Evolutionary conservation across 1,284 basidiomycete species (phyloP).

Genomic region (Rhodofomes roseus): DNA sequence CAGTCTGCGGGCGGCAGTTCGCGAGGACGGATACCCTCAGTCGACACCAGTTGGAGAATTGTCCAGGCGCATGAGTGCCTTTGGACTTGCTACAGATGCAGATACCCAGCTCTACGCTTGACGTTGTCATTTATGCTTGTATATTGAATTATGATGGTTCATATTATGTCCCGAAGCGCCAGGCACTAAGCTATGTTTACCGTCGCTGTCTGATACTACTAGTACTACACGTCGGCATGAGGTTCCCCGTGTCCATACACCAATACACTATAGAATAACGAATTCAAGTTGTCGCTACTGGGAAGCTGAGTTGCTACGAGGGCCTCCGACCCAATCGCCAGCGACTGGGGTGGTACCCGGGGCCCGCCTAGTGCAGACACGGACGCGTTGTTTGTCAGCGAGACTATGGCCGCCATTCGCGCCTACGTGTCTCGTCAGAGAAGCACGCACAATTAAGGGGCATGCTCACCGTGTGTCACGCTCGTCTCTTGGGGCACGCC

Average conservation of each 20-base stretch:
- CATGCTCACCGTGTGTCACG: too few species aligned
- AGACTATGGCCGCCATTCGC: too few species aligned
- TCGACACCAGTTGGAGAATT: conserved; percentile 1
- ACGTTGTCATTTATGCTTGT: neutral
- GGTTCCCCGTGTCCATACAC: too few species aligned
- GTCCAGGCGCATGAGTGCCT: neutral
- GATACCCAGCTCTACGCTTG: neutral
- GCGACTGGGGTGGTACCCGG: neutral
- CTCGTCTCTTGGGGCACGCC: neutral
- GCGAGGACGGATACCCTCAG: conserved; percentile 4
- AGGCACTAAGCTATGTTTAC: too few species aligned
- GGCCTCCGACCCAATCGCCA: neutral
- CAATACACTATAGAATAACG: too few species aligned
- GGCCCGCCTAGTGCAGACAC: neutral
- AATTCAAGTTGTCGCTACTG: too few species aligned
- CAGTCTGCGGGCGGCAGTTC: neutral
- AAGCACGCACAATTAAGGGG: too few species aligned
- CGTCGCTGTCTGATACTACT: too few species aligned
- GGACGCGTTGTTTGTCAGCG: neutral
- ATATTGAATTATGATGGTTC: neutral
- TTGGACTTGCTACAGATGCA: neutral
- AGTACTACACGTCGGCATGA: too few species aligned
- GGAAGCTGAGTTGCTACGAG: too few species aligned
- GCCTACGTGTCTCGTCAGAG: too few species aligned
- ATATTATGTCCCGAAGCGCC: neutral